phyloP scores from a whole-genome alignment of 2,329 filamentous ascomycete species.

The Aspergillus aculeatinus region DNA sequence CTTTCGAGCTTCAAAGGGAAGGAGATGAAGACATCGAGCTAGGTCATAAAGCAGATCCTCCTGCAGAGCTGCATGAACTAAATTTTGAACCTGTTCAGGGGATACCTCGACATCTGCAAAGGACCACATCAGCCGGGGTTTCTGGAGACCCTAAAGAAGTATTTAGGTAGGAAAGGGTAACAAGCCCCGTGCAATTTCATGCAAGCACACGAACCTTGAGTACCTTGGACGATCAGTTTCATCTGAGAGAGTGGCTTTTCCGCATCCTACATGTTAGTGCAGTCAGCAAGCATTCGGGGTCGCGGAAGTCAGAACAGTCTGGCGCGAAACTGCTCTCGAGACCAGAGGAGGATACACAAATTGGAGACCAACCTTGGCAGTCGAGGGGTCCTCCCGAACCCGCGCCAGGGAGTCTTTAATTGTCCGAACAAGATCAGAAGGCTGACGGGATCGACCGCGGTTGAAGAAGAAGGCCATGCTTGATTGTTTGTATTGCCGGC shows the following conservation, averaged over 20 bases:
- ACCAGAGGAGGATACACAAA: not conserved
- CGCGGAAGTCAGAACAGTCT: slow-evolving; percentile 15
- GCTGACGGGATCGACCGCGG: slow-evolving; percentile 60
- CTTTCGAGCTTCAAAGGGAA: slow-evolving; percentile 95
- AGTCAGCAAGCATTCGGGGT: slow-evolving; percentile 9
- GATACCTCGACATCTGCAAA: slow-evolving; percentile 74
- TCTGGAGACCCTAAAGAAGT: not conserved
- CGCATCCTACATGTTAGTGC: slow-evolving; percentile 60
- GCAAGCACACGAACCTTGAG: slow-evolving; percentile 62
- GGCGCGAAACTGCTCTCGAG: not conserved
- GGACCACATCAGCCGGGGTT: slow-evolving; percentile 12
- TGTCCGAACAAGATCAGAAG: slow-evolving; percentile 60
- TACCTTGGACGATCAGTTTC: slow-evolving; percentile 91
- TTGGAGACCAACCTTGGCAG: slow-evolving; percentile 52
- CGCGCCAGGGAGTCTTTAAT: slow-evolving; percentile 64
- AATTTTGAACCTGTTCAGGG: slow-evolving; percentile 82
- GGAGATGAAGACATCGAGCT: slow-evolving; percentile 74
- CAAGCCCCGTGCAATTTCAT: not conserved
- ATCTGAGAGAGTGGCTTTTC: slow-evolving; percentile 83
- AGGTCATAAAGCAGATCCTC: slow-evolving; percentile 86
- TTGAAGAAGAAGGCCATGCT: slow-evolving; percentile 70
- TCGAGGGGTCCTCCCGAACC: slow-evolving; percentile 58
- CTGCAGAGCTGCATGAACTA: slow-evolving; percentile 80
- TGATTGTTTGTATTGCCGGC: slow-evolving; percentile 15
- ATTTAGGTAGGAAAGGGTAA: not conserved